Evolutionary conservation across 345 rosid genomes (phyloP).

Genomic region (Xanthoceras sorbifolium): DNA sequence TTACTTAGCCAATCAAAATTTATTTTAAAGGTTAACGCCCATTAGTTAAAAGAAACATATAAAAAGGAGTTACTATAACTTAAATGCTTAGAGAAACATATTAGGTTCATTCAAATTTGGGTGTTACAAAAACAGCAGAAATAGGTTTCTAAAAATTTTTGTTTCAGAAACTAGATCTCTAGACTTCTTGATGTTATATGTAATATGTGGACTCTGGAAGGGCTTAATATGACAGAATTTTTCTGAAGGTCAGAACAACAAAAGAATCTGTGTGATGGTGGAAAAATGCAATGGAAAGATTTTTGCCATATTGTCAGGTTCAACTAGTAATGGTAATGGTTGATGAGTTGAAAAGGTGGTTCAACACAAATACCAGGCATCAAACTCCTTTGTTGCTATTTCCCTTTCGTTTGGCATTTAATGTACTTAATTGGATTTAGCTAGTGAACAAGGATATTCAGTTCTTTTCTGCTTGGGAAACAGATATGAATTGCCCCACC

Average conservation of each 20-base stretch:
- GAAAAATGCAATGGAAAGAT: neutral
- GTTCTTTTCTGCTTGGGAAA: slow-evolving; percentile 8
- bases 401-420: neutral
- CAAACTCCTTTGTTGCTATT: neutral
- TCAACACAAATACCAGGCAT: neutral
- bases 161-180: neutral
- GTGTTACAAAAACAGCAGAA: neutral
- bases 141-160: neutral
- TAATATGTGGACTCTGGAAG: neutral
- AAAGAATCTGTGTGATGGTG: neutral
- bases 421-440: neutral
- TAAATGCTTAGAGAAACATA: too few relatives aligned
- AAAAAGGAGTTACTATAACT: too few relatives aligned
- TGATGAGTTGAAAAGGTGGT: neutral
- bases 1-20: too few relatives aligned
- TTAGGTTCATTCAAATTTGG: too few relatives aligned
- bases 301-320: neutral
- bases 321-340: neutral
- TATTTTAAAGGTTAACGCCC: too few relatives aligned
- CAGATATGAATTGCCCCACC: neutral
- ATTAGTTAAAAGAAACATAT: too few relatives aligned
- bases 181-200: neutral
- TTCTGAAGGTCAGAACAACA: neutral
- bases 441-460: neutral
- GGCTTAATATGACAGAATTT: neutral